These are phyloP conservation scores for Penicillium nordicum DNA, from an alignment of 2,329 filamentous ascomycete genomes.

Conservation along the genomic window DNA sequence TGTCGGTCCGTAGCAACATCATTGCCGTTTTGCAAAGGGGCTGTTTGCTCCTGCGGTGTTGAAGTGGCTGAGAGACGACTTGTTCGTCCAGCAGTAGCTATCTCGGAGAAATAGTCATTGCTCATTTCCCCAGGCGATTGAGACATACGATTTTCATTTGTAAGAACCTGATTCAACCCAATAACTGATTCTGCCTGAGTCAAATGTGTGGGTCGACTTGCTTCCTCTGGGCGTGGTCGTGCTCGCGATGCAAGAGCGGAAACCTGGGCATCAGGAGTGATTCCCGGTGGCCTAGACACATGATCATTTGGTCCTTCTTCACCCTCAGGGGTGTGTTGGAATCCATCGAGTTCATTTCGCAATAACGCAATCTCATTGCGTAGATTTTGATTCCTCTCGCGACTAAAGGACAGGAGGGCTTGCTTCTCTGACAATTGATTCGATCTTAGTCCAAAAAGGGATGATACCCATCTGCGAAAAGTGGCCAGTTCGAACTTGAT, in stretches of 20 bases:
- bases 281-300: conserved; percentile 15
- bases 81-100: conserved; percentile 24
- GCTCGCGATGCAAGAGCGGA: conserved; percentile 9
- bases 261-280: conserved; percentile 14
- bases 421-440: conserved; percentile 14
- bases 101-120: conserved; percentile 30
- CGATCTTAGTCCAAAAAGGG: conserved; percentile 28
- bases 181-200: conserved; percentile 4
- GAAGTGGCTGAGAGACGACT: conserved; percentile 17
- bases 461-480: conserved; percentile 33
- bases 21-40: conserved; percentile 11
- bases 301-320: conserved; percentile 14
- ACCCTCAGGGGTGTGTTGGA: conserved; percentile 8
- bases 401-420: conserved; percentile 13
- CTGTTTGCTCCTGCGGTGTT: conserved; percentile 12
- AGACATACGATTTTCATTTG: conserved; percentile 38
- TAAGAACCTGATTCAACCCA: conserved; percentile 18
- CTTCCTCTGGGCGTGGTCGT: conserved; percentile 8
- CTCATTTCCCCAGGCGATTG: conserved; percentile 41
- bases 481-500: conserved; percentile 35
- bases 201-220: conserved; percentile 11
- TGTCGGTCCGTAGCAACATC: conserved; percentile 18
- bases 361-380: conserved; percentile 32
- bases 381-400: conserved; percentile 29
- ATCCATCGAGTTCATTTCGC: conserved; percentile 27